Evolutionary conservation across 768 basidiomycete genomes (phyloP), one percentile per base, ranked within the genome.

Genomic region (Boletus tomentosulus): DNA sequence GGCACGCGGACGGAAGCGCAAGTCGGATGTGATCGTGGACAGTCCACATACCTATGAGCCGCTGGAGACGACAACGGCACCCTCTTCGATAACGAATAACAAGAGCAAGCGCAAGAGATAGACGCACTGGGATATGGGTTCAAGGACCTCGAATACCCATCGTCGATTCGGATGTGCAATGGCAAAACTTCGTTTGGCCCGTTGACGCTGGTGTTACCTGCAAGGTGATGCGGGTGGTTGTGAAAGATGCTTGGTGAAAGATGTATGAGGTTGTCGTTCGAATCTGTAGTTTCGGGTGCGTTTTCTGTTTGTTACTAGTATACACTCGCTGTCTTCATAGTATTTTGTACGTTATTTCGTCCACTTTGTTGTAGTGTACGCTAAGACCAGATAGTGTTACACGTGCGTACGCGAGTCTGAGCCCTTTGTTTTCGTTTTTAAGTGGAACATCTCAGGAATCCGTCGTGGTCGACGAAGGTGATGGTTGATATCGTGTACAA

Each of bases 1-100:
- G 28, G 5, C 54, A 11, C 65, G 66, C 0, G 67, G 66, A 25
- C 63, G 69, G 56, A 76, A 76, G 57, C 68, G 77, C 47, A 78
- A 78, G 62, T 77, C 74, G 50, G 72, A 72, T 3, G 57, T 55
- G 54, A 52, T 62, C 24, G 6, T 46, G 46, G 68, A 71, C n/a
- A 52, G 30, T 15, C 46, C 41, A 3, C n/a, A 48, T 35, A 2
- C 24, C 16, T 47, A 38, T 46, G 44, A 4, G 31, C 11, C 33
- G 22, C 52, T 30, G 30, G 58, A 46, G 19, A 39, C 34, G 46
- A 25, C n/a, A 5, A 16, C 15, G 28, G 10, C 34, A 12, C 7
- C 49, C 15, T 30, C 62, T 16, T 51, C 55, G 34, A 59, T 42
- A 47, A 38, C 57, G 22, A 52, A 58, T 7, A 60, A 44, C 50